Percentiles rank a stretch among this genome's conserved stretches.
Conservation (phyloP, 768 basidiomycete species). For the Suillus variegatus region DNA sequence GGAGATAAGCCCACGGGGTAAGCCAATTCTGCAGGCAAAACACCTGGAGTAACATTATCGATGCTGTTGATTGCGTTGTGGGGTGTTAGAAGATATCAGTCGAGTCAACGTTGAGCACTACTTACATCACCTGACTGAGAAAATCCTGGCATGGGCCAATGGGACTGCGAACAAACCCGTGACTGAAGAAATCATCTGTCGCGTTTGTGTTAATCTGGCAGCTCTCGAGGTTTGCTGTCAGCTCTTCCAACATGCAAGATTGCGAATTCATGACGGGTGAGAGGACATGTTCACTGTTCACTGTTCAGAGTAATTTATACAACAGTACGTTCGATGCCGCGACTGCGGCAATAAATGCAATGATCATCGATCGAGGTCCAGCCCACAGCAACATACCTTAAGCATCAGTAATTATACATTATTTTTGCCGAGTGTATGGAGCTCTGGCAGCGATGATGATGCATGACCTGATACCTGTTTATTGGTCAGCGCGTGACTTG, state of each 20-base stretch:
- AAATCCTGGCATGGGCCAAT: neutral
- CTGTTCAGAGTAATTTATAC: neutral
- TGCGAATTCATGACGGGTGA: slow-evolving; percentile 1
- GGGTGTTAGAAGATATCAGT: neutral
- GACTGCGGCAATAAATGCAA: neutral
- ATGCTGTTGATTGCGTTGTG: neutral
- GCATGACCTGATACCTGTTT: neutral
- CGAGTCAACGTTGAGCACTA: neutral
- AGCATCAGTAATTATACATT: neutral
- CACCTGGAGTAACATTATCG: neutral
- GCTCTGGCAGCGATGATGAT: neutral
- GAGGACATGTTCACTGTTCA: neutral
- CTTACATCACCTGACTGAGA: neutral
- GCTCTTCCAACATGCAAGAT: neutral
- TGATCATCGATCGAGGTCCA: neutral
- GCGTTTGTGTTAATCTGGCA: neutral
- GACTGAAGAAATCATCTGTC: neutral
- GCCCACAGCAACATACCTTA: neutral
- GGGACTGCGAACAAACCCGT: neutral
- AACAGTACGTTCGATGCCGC: neutral
- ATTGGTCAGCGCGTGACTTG: neutral
- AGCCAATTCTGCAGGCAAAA: neutral
- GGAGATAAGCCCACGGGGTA: neutral
- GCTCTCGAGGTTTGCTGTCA: neutral
- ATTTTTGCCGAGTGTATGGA: no score